Percentiles rank a stretch among this genome's conserved stretches.
These are phyloP conservation scores for Allium sativum DNA, from an alignment of 106 monocot genomes.

Conservation along the genomic window DNA sequence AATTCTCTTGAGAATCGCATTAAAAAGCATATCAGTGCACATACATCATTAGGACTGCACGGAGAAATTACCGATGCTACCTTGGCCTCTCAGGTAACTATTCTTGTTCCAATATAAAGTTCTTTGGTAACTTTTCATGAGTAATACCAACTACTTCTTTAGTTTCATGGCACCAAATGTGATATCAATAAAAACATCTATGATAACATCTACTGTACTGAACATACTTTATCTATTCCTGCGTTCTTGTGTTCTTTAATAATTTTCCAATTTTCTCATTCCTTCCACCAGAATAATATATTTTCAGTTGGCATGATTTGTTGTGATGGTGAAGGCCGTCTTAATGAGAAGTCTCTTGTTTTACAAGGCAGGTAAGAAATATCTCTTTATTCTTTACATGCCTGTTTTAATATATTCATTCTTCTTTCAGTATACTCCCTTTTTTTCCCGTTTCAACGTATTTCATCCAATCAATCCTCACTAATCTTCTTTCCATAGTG, in stretches of 20 bases:
- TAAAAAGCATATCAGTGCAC: slow-evolving; percentile 31
- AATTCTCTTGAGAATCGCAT: slow-evolving; percentile 75
- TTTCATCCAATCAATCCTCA: too few species aligned
- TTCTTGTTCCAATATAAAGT: too few species aligned
- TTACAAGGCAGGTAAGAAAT: slow-evolving; percentile 67
- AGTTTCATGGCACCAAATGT: too few species aligned
- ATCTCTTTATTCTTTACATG: neutral
- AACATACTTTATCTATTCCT: neutral
- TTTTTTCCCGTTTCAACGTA: too few species aligned
- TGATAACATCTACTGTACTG: too few species aligned
- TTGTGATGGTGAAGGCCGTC: slow-evolving; percentile 80
- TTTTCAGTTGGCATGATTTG: slow-evolving; percentile 90
- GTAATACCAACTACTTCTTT: too few species aligned
- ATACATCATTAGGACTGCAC: slow-evolving; percentile 42
- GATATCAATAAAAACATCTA: too few species aligned
- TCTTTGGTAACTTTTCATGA: too few species aligned
- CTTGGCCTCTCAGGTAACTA: slow-evolving; percentile 76
- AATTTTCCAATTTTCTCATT: neutral
- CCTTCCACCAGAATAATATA: slow-evolving; percentile 46
- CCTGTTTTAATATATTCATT: too few species aligned
- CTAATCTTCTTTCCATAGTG: slow-evolving; percentile 23
- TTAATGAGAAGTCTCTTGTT: slow-evolving; percentile 83
- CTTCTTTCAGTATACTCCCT: too few species aligned
- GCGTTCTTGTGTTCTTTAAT: neutral
- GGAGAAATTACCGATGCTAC: slow-evolving; percentile 78